These are phyloP conservation scores for Apiospora kogelbergensis DNA, from an alignment of 2,329 filamentous ascomycete species.

Conservation along the genomic window DNA sequence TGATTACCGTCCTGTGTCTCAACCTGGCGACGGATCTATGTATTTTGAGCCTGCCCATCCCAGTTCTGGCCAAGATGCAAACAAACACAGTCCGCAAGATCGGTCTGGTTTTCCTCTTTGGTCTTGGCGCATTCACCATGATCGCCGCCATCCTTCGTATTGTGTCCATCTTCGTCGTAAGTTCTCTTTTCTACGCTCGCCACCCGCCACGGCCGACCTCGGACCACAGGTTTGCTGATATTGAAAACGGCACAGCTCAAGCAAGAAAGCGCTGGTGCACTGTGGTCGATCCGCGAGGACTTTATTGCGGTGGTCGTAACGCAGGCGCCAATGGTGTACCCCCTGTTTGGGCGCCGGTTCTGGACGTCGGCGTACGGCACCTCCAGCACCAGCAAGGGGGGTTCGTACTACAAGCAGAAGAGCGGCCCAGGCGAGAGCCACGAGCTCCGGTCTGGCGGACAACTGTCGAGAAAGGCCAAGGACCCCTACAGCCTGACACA, in stretches of 20 bases:
- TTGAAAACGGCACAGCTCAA: neutral
- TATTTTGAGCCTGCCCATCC: constrained; percentile 15
- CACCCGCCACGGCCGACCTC: too few species aligned
- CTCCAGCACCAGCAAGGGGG: neutral
- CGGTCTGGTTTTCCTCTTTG: constrained; percentile 13
- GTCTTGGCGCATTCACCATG: constrained; percentile 16
- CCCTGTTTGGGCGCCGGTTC: constrained; percentile 25
- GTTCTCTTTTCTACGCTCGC: neutral
- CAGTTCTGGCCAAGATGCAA: constrained; percentile 12
- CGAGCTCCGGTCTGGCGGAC: constrained; percentile 12
- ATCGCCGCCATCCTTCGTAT: constrained; percentile 13
- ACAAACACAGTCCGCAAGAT: constrained; percentile 10
- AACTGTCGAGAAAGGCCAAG: constrained; percentile 10
- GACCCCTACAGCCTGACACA: constrained; percentile 22
- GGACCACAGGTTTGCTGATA: too few species aligned
- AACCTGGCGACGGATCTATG: constrained; percentile 16
- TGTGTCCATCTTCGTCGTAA: constrained; percentile 13
- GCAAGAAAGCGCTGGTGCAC: constrained; percentile 17
- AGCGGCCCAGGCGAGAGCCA: constrained; percentile 14
- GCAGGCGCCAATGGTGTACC: constrained; percentile 35
- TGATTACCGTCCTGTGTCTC: constrained; percentile 13
- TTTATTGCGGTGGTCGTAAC: constrained; percentile 37
- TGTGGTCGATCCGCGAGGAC: constrained; percentile 40
- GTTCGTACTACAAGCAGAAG: neutral
- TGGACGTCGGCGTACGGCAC: constrained; percentile 18